Conservation (phyloP, 2,329 filamentous ascomycete genomes). For the Exophiala alcalophila region DNA sequence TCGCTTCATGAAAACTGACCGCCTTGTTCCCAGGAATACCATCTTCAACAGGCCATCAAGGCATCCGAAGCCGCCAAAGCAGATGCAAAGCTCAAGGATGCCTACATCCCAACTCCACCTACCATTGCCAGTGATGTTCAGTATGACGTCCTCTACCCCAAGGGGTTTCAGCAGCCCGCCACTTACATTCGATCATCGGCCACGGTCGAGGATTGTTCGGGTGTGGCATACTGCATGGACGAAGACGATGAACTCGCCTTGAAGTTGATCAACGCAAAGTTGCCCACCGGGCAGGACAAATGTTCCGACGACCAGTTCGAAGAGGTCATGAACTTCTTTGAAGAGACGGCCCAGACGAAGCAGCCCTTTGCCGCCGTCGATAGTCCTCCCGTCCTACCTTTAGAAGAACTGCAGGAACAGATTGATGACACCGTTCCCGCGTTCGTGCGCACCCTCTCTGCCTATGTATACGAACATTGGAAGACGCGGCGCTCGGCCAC, state of each 20-base stretch:
- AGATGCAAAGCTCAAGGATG: conserved; percentile 59
- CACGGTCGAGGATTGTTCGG: conserved; percentile 92
- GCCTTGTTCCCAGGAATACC: conserved; percentile 70
- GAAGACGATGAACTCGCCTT: conserved; percentile 85
- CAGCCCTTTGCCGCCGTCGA: conserved; percentile 89
- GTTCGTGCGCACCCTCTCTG: conserved; percentile 60
- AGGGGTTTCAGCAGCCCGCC: conserved; percentile 74
- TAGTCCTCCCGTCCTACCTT: conserved; percentile 73
- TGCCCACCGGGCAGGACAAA: conserved; percentile 54
- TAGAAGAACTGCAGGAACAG: conserved; percentile 70
- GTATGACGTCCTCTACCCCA: conserved; percentile 86
- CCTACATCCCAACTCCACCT: conserved; percentile 67
- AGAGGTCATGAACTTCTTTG: conserved; percentile 89
- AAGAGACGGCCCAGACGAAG: conserved; percentile 77
- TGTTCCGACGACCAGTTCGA: conserved; percentile 92
- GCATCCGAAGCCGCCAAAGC: conserved; percentile 54
- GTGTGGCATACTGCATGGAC: conserved; percentile 90
- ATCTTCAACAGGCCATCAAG: conserved; percentile 82
- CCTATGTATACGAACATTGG: conserved; percentile 88
- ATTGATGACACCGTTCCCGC: conserved; percentile 59
- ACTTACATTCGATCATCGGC: conserved; percentile 98
- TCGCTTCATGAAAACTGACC: conserved; percentile 17
- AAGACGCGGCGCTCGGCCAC: conserved; percentile 64
- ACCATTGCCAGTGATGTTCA: conserved; percentile 63
- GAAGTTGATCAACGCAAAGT: conserved; percentile 77